A percentile compares a stretch with the other conserved stretches of the same genome.
Evolutionary conservation across 176 grass and related monocot species (phyloP).

Genomic region (Dactylis glomerata): DNA sequence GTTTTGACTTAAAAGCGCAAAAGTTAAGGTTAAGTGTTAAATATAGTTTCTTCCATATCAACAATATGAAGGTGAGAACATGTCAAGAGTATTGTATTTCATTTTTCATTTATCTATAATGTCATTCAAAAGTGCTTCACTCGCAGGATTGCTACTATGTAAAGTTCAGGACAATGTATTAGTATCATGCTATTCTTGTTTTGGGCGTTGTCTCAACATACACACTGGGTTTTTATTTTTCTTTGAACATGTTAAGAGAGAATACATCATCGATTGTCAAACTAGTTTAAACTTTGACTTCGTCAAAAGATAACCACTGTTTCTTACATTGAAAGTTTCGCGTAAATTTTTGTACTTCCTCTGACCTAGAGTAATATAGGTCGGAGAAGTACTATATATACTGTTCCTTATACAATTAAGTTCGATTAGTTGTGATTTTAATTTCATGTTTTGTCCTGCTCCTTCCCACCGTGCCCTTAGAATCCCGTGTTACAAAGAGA

Average conservation of each 20-base stretch:
- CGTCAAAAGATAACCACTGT: too few species aligned
- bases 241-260: too few species aligned
- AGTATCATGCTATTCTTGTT: not conserved
- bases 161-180: not conserved
- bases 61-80: not conserved
- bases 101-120: not conserved
- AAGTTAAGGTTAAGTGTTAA: not conserved
- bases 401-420: not conserved
- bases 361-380: too few species aligned
- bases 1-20: not conserved
- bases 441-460: not conserved
- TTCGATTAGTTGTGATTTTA: not conserved
- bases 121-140: too few species aligned
- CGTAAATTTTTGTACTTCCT: too few species aligned
- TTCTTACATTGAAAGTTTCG: too few species aligned
- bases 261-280: too few species aligned
- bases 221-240: not conserved
- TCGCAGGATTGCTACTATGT: not conserved
- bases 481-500: not conserved
- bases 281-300: too few species aligned
- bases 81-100: not conserved
- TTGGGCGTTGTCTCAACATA: too few species aligned
- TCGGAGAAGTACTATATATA: too few species aligned
- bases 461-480: not conserved
- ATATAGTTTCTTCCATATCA: not conserved